Evolutionary conservation across 768 basidiomycete genomes (phyloP), one percentile per base, ranked within the genome.

Genomic region (Bullera alba): DNA sequence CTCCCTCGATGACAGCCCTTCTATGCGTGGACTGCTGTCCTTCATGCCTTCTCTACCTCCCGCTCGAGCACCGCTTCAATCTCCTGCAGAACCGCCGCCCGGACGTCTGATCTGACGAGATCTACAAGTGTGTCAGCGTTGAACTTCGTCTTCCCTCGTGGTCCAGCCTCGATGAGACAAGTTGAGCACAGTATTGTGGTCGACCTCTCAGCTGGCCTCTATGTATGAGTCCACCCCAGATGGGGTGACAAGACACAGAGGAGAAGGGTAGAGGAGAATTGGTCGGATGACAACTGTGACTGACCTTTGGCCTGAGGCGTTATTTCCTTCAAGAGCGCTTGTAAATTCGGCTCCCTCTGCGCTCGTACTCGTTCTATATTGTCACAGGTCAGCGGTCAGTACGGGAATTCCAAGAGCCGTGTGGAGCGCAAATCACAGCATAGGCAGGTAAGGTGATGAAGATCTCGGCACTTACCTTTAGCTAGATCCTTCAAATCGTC

Each of bases 401-500:
- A 21, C 30, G 10, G 15, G 22, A 34, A 21, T 16, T 5, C 16
- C 7, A 14, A 45, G 17, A 29, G 43, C 8, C 19, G 17, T 22
- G 27, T 28, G 26, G 27, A 14, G 14, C 19, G 21, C 12, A 45
- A 26, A 29, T 6, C 19, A n/a, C n/a, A 36, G 6, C 6, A 26
- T 41, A 19, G 48, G 22, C 27, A 19, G n/a, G n/a, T n/a, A n/a
- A n/a, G n/a, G n/a, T n/a, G n/a, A n/a, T n/a, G n/a, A 5, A 22
- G n/a, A 19, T 17, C 10, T 16, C 7, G 2, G n/a, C 38, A 54
- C 54, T 23, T 25, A 63, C 65, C 65, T 45, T 67, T 67, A 14
- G 65, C 61, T 22, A 60, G 44, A 46, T 67, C 65, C 48, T 64
- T 67, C 34, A 67, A 21, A 46, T 67, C 65, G 41, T 67, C 65